Conservation (phyloP, 768 basidiomycete genomes). For the Leucocoprinus leucothites region DNA sequence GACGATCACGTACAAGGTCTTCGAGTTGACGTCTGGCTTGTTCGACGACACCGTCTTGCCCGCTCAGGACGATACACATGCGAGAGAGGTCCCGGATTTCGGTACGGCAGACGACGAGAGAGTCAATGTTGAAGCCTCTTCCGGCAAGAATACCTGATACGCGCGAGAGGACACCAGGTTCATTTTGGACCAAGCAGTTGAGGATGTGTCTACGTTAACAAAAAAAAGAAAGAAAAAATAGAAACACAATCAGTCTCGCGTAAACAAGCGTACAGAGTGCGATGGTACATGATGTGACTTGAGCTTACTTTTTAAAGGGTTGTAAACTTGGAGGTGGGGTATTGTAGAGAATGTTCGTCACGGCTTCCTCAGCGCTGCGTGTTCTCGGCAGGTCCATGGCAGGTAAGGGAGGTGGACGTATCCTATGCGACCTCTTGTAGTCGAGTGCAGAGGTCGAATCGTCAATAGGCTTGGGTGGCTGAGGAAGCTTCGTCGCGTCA, state of each 20-base stretch:
- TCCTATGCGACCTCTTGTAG: slow-evolving; percentile 75
- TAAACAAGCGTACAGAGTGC: not conserved
- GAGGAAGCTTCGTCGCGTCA: slow-evolving; percentile 42
- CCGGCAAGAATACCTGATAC: slow-evolving; percentile 97
- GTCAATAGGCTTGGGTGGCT: slow-evolving; percentile 77
- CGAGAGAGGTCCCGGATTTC: slow-evolving; percentile 95
- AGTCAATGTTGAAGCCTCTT: slow-evolving; percentile 98
- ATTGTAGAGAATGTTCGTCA: slow-evolving; percentile 96
- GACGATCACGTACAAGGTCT: slow-evolving; percentile 69
- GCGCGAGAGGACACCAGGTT: slow-evolving; percentile 97
- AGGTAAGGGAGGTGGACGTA: slow-evolving; percentile 81
- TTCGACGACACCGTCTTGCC: slow-evolving; percentile 97
- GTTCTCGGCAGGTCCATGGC: slow-evolving; percentile 80
- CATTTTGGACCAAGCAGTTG: slow-evolving; percentile 98
- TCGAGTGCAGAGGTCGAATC: slow-evolving; percentile 95
- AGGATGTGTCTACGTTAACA: slow-evolving; percentile 75
- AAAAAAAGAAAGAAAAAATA: slow-evolving; percentile 14
- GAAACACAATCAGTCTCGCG: not conserved
- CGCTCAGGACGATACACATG: slow-evolving; percentile 96
- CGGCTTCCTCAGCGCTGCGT: slow-evolving; percentile 90
- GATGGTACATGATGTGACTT: not conserved
- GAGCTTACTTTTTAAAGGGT: slow-evolving; percentile 84
- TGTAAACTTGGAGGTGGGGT: slow-evolving; percentile 89
- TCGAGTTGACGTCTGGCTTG: slow-evolving; percentile 95
- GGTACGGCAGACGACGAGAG: slow-evolving; percentile 95